Evolutionary conservation across 2,329 filamentous ascomycete species (phyloP).

Genomic region (Microcera coccophila): DNA sequence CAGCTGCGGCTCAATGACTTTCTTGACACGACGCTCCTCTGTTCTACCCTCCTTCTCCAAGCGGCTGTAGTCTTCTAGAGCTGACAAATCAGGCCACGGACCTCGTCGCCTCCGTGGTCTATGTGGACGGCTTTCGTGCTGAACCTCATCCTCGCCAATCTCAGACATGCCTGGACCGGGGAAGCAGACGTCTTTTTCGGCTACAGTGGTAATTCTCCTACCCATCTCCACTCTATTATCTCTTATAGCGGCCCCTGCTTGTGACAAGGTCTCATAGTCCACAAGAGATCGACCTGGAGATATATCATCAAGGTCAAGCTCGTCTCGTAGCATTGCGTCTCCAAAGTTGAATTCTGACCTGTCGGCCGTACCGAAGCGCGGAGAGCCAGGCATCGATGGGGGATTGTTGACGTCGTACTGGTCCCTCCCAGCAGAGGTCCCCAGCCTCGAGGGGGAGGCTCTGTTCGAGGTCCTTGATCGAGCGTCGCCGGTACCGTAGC

Average conservation of each 20-base stretch:
- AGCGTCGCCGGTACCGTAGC: constrained; percentile 44
- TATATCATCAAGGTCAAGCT: constrained; percentile 44
- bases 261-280: constrained; percentile 33
- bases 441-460: constrained; percentile 47
- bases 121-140: constrained; percentile 33
- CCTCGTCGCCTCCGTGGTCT: constrained; percentile 57
- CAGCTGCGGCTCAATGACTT: constrained; percentile 88
- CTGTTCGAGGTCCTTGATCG: constrained; percentile 43
- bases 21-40: constrained; percentile 80
- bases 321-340: constrained; percentile 68
- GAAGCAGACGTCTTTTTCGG: constrained; percentile 89
- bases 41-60: constrained; percentile 82
- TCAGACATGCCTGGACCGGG: constrained; percentile 71
- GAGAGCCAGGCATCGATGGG: constrained; percentile 63
- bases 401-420: constrained; percentile 65
- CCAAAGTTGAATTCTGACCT: constrained; percentile 56
- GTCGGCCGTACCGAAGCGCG: constrained; percentile 47
- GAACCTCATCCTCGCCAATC: constrained; percentile 70
- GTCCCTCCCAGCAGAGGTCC: constrained; percentile 36
- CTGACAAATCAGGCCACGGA: constrained; percentile 81
- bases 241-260: constrained; percentile 21
- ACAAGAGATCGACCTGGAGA: constrained; percentile 28
- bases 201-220: constrained; percentile 56
- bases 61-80: constrained; percentile 83
- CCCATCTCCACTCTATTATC: constrained; percentile 29